Evolutionary conservation across 805 yeast species (phyloP), one percentile per base, ranked within the genome.

Genomic region (Kodamaea neixiangensis): DNA sequence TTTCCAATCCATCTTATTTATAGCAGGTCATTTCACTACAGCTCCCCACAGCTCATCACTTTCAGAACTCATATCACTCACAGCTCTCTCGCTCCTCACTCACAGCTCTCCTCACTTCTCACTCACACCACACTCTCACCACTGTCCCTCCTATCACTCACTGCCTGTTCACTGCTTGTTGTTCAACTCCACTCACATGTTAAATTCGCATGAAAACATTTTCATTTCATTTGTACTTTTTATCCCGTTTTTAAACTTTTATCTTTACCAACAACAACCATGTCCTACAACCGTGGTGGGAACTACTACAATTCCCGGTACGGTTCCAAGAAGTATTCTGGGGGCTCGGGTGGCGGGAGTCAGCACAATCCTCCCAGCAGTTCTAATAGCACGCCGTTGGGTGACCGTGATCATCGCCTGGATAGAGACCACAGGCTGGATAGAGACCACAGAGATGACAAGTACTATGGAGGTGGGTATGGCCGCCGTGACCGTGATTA

Each of bases 281-380:
- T 55, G 58, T 53, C 58, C 6, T 55, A 55, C 22, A 50, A 54
- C 42, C 47, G 58, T 22, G 48, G 48, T 14, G 50, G 54, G 52
- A 51, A 54, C 48, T 54, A 55, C 44, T 53, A 55, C 48, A 48
- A 48, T 33, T 52, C 56, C 21, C 53, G 58, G 25, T 55, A 55
- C 44, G 52, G 50, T 31, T 39, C 55, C 34, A 52, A 52, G 35
- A 50, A 52, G 41, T 40, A 45, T 17, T 11, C 45, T 10, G 49
- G 51, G 21, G 37, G 47, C 20, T 35, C 22, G n/a, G 47, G 51
- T 19, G 41, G 41, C 22, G 38, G 42, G 19, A 31, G 22, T 13
- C 41, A 37, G 19, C 19, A 37, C 21, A 37, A 37, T 17, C 17
- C n/a, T 11, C 17, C 19, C 43, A 7, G 13, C 31, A 39, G 25